Evolutionary conservation across 345 rosid genomes (phyloP), one percentile per base, ranked within the genome.

Genomic region (Salix arbutifolia): DNA sequence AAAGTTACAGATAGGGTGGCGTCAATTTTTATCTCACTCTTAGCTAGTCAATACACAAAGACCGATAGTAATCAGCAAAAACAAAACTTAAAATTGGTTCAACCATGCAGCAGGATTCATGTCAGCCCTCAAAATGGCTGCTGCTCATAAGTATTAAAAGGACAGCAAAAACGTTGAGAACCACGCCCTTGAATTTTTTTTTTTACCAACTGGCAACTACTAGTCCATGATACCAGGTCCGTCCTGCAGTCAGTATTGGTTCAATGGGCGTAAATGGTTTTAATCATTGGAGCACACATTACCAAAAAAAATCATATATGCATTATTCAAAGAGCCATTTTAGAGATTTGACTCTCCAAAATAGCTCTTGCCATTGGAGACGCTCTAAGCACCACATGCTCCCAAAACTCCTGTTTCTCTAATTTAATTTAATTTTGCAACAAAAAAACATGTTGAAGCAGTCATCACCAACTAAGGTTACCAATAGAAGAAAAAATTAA

Each of bases 371-470:
- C n/a, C n/a, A n/a, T n/a, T n/a, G n/a, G n/a, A n/a, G n/a, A n/a
- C n/a, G n/a, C n/a, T n/a, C n/a, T n/a, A n/a, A 71, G 40, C 28
- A 67, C 65, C 66, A 30, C 50, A 69, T 23, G 40, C 74, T 35
- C 75, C 64, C 48, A 48, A 40, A 25, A 65, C 66, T 37, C 71
- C 44, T 40, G 40, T 75, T 25, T 44, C 37, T 56, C 65, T 23
- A 2, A 37, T 46, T 77, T 58, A 56, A 37, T 46, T 77, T 58
- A 56, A 28, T 40, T 56, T 35, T 62, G 48, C 18, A 31, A 78
- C 48, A 60, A 26, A 56, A 40, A 74, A 72, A 72, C 66, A 77
- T 23, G 72, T 37, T 58, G n/a, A 18, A 73, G 37, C 53, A 53
- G 25, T 38, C 17, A 1, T 72, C 70, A 71, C 70, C 44, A 46